Evolutionary conservation across 306 rosid genomes (phyloP).

Genomic region (Crotalaria pallida): DNA sequence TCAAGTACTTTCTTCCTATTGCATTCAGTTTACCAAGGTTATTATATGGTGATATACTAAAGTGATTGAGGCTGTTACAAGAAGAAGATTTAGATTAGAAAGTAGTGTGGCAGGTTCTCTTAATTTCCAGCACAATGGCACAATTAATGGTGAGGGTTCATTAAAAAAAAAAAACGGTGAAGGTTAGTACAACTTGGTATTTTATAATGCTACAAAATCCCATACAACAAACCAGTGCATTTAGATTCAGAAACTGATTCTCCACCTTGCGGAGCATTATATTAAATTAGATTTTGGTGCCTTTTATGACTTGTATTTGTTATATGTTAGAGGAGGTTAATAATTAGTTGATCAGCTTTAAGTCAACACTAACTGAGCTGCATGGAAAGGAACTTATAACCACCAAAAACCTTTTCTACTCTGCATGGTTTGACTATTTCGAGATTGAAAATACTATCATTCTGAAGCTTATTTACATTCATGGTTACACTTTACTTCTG

Average conservation of each 20-base stretch:
- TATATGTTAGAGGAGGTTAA: not conserved
- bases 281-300: not conserved
- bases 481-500: not conserved
- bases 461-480: not conserved
- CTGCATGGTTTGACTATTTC: slow-evolving; percentile 17
- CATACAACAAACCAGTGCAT: not conserved
- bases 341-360: not conserved
- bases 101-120: not conserved
- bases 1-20: slow-evolving; percentile 1
- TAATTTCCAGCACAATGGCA: not conserved
- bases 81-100: not conserved
- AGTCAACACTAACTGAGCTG: slow-evolving; percentile 19
- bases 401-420: slow-evolving; percentile 4
- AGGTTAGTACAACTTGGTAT: not conserved
- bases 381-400: slow-evolving; percentile 11
- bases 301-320: not conserved
- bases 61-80: too few relatives aligned
- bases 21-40: not conserved
- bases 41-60: too few relatives aligned
- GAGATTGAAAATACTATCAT: not conserved
- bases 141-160: not conserved
- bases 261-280: not conserved
- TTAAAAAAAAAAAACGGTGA: too few relatives aligned
- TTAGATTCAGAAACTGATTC: not conserved
- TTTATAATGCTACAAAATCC: not conserved